A percentile compares a stretch with the other conserved stretches of the same genome.
Evolutionary conservation across 352 stramenopile genomes (phyloP).

Genomic region (Globisporangium perplexum): DNA sequence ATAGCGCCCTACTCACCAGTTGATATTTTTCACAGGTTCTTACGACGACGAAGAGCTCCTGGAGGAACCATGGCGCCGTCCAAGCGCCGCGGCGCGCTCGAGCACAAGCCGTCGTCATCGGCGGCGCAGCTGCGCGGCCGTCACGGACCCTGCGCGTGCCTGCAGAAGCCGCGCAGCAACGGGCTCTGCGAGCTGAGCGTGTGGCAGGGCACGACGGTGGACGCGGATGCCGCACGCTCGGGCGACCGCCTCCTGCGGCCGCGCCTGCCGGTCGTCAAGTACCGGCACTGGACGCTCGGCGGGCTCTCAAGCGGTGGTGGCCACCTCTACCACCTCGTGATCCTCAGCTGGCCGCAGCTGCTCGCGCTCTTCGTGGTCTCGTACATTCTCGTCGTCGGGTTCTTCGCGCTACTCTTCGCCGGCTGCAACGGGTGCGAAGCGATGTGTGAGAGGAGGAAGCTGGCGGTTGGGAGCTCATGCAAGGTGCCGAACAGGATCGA

Average conservation of each 20-base stretch:
- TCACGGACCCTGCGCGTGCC: slow-evolving; percentile 23
- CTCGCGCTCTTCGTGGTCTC: slow-evolving; percentile 38
- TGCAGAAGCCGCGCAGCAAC: slow-evolving; percentile 16
- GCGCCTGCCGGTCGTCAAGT: slow-evolving; percentile 37
- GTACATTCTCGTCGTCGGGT: slow-evolving; percentile 36
- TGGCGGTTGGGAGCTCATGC: background rate
- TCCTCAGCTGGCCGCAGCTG: slow-evolving; percentile 36
- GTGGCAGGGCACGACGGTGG: slow-evolving; percentile 50
- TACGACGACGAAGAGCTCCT: background rate
- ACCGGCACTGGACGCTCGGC: slow-evolving; percentile 33
- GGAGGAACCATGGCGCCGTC: slow-evolving; percentile 24
- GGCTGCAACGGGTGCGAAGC: slow-evolving; percentile 30
- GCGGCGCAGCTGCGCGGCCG: background rate
- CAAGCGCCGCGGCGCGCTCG: slow-evolving; percentile 28
- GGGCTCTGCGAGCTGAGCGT: slow-evolving; percentile 46
- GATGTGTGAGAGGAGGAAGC: background rate
- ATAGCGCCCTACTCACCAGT: too few species aligned
- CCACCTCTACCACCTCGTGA: slow-evolving; percentile 44
- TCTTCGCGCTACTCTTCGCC: slow-evolving; percentile 45
- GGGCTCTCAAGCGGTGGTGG: slow-evolving; percentile 37
- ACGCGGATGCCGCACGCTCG: slow-evolving; percentile 16
- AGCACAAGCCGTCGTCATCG: slow-evolving; percentile 11
- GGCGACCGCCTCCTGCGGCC: slow-evolving; percentile 28
- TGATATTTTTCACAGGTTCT: background rate
- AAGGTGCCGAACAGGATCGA: background rate